Percentiles rank a stretch among this genome's conserved stretches.
Evolutionary conservation across 1,284 basidiomycete species (phyloP).

Genomic region (Tylopilus orsonianus): DNA sequence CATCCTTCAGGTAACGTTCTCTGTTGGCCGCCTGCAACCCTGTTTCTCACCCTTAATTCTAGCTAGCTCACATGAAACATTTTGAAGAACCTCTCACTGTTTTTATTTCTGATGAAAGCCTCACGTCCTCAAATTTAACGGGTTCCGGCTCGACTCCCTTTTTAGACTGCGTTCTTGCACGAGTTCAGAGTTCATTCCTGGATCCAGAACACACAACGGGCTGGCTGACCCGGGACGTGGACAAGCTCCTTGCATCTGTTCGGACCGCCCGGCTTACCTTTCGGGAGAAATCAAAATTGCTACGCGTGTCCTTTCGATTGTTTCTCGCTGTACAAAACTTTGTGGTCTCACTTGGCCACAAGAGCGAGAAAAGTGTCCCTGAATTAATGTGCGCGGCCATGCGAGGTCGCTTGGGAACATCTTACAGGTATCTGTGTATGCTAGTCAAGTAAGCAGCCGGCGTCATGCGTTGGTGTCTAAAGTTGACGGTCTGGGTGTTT

Average conservation of each 20-base stretch:
- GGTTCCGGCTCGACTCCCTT: slow-evolving; percentile 34
- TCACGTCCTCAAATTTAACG: slow-evolving; percentile 23
- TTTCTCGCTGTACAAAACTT: slow-evolving; percentile 44
- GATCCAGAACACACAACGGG: slow-evolving; percentile 12
- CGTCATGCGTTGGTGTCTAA: neutral
- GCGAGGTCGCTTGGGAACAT: slow-evolving; percentile 41
- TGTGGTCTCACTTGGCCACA: slow-evolving; percentile 43
- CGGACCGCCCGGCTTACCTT: slow-evolving; percentile 42
- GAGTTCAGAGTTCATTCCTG: slow-evolving; percentile 30
- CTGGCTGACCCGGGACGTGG: slow-evolving; percentile 23
- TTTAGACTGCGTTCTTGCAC: slow-evolving; percentile 41
- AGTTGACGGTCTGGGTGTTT: neutral
- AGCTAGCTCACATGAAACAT: slow-evolving; percentile 69
- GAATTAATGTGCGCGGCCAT: slow-evolving; percentile 40
- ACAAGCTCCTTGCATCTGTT: slow-evolving; percentile 36
- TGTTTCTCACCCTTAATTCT: slow-evolving; percentile 5
- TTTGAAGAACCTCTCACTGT: slow-evolving; percentile 59
- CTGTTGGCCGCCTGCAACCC: neutral
- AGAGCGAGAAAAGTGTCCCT: slow-evolving; percentile 27
- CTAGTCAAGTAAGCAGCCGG: slow-evolving; percentile 44
- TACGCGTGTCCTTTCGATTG: slow-evolving; percentile 51
- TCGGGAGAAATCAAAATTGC: slow-evolving; percentile 30
- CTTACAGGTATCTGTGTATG: slow-evolving; percentile 44
- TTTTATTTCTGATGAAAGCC: slow-evolving; percentile 31
- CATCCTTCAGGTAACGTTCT: slow-evolving; percentile 53